Evolutionary conservation across 805 yeast species (phyloP), one percentile per base, ranked within the genome.

Genomic region (Suhomyces sp.): DNA sequence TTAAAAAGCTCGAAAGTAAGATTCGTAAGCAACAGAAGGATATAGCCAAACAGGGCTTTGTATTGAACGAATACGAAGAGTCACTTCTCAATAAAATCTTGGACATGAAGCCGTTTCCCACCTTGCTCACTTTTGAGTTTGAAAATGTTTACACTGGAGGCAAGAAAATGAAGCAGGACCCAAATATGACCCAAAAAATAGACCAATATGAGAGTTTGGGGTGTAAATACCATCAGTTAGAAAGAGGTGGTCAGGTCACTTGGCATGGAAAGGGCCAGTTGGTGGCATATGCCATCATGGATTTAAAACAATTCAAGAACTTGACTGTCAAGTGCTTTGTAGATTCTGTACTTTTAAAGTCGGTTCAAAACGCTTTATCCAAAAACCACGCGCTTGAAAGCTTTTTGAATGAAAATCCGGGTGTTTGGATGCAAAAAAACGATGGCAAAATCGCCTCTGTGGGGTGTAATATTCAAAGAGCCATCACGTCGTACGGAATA

Each of bases 231-330:
- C 79, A 85, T n/a, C 93, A 89, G 60, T 80, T 94, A 0, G 83
- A 83, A 49, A 75, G 99, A 55, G 99, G 99, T 13, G 99, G 99
- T 0, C 96, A 94, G 65, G 83, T 94, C 1, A 94, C 99, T 0
- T 94, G 89, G 76, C 99, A 94, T 71, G 98, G 98, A 0, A 87
- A 94, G 1, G 99, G 99, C 0, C 99, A 94, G 68, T 64, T 90
- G 37, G 97, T 92, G 2, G 83, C 89, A 4, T 94, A 93, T 63
- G 85, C 94, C 9, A 78, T 94, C 1, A 49, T 75, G 49, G 73
- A 94, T 65, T 72, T 94, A 49, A 77, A 79, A 56, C 77, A 80
- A 29, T 87, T 87, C 59, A 60, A 70, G 31, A 69, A 78, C 47
- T 69, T 87, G 45, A 75, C 85, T 0, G 82, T 87, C 1, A 77